Conservation (phyloP, 106 monocot species). For the Dioscorea alata region DNA sequence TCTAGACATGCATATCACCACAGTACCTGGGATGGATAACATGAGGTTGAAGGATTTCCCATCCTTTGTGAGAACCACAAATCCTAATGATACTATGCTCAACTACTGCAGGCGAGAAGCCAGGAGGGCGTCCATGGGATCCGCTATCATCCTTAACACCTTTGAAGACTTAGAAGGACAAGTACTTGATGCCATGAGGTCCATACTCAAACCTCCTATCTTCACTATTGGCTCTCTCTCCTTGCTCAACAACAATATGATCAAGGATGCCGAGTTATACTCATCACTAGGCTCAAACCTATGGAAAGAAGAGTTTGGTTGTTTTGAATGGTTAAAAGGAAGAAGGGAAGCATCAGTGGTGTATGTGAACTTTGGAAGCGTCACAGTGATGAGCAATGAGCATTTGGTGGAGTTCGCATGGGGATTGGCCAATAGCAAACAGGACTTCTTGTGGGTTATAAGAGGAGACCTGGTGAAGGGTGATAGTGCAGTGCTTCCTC, state of each 20-base stretch:
- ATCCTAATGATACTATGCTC: background rate
- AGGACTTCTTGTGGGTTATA: conserved; percentile 16
- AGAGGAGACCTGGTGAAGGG: conserved; percentile 18
- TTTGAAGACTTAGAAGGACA: background rate
- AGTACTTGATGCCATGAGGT: background rate
- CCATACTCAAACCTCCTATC: background rate
- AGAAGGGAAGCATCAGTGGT: conserved; percentile 5
- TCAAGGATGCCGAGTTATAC: background rate
- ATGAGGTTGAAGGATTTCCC: conserved; percentile 4
- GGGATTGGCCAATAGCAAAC: conserved; percentile 16
- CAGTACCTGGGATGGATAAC: background rate
- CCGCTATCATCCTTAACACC: background rate
- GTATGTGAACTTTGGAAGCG: conserved; percentile 25
- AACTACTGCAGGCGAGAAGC: background rate
- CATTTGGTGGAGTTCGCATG: conserved; percentile 25
- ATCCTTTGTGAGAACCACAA: background rate
- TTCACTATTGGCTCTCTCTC: background rate
- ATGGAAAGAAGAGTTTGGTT: conserved; percentile 16
- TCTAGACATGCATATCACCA: background rate
- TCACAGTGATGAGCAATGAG: conserved; percentile 11
- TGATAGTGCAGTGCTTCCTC: conserved; percentile 1
- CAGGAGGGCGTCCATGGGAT: background rate
- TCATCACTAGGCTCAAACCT: conserved; percentile 1
- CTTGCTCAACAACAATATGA: background rate
- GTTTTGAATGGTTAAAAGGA: conserved; percentile 9